Percentiles rank a stretch among this genome's conserved stretches.
Conservation (phyloP, 805 yeast genomes). For the Pichia manshurica region DNA sequence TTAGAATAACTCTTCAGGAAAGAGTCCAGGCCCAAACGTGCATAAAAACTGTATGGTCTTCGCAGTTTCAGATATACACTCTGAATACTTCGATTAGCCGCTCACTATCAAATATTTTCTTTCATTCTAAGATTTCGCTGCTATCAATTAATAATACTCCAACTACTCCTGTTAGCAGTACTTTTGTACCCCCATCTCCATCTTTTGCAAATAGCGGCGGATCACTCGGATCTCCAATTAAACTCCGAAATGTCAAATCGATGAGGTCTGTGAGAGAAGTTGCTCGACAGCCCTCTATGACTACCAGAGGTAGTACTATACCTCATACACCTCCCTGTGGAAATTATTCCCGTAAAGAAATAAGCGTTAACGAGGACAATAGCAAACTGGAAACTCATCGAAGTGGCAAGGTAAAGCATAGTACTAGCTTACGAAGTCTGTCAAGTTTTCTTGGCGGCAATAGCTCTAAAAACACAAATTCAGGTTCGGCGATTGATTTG, state of each 20-base stretch:
- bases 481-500: background rate
- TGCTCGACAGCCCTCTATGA: too few species aligned
- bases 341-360: too few species aligned
- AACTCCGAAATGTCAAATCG: conserved; percentile 7
- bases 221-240: conserved; percentile 10
- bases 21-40: conserved; percentile 15
- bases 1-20: conserved; percentile 14
- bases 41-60: conserved; percentile 13
- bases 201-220: conserved; percentile 5
- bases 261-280: conserved; percentile 5
- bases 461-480: background rate
- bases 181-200: conserved; percentile 14
- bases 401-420: background rate
- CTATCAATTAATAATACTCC: conserved; percentile 5
- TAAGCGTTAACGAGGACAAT: too few species aligned
- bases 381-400: background rate
- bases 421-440: conserved; percentile 4
- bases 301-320: too few species aligned
- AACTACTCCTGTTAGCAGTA: background rate
- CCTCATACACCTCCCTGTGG: too few species aligned
- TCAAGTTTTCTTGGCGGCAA: conserved; percentile 12
- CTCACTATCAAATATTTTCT: conserved; percentile 12
- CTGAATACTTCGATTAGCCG: conserved; percentile 9
- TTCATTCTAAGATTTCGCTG: conserved; percentile 5
- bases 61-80: conserved; percentile 10